Conservation (phyloP, 2,329 filamentous ascomycete species). For the Aspergillus texensis region DNA sequence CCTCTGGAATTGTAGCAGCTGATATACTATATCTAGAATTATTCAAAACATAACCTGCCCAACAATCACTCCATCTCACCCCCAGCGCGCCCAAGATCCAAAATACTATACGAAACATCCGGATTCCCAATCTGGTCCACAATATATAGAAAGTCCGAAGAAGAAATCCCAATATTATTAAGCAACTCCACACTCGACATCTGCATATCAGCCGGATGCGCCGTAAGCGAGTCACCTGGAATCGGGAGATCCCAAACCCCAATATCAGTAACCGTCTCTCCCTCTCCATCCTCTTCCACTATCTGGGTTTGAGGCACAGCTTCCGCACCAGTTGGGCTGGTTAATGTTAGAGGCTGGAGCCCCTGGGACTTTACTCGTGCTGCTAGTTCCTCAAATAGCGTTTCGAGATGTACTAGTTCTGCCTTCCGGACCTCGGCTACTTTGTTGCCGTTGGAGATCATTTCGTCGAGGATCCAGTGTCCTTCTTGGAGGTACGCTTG, state of each 20-base stretch:
- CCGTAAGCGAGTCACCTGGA: background rate
- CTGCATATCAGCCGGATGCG: background rate
- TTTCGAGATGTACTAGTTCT: conserved; percentile 33
- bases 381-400: conserved; percentile 31
- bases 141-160: background rate
- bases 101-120: background rate
- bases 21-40: too few species aligned
- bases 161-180: background rate
- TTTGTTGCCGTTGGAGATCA: conserved; percentile 38
- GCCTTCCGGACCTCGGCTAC: conserved; percentile 33
- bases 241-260: background rate
- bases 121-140: background rate
- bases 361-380: conserved; percentile 28
- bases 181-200: background rate
- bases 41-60: too few species aligned
- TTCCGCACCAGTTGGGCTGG: background rate
- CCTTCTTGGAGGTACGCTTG: conserved; percentile 24
- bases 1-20: too few species aligned
- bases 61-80: background rate
- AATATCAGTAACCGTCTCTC: background rate
- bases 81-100: background rate
- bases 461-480: conserved; percentile 35
- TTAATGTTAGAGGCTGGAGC: conserved; percentile 26
- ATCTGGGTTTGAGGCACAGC: background rate
- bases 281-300: background rate